Conservation (phyloP, 1,284 basidiomycete species). For the Ustilago tritici region DNA sequence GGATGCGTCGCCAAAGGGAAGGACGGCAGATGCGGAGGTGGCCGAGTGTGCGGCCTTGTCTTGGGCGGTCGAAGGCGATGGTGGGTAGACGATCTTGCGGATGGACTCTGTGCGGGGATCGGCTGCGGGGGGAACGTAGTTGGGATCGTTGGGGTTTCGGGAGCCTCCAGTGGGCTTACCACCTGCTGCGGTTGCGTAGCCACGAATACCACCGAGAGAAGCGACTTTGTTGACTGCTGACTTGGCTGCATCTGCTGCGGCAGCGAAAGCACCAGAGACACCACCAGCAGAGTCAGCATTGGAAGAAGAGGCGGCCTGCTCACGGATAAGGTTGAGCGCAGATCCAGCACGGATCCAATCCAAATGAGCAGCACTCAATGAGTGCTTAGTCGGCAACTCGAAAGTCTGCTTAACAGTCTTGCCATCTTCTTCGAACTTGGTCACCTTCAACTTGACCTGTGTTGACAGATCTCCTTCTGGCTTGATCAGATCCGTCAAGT, state of each 20-base stretch:
- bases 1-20: conserved; percentile 45
- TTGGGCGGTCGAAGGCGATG: conserved; percentile 32
- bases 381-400: conserved; percentile 66
- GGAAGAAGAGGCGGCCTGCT: conserved; percentile 46
- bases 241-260: conserved; percentile 31
- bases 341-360: conserved; percentile 68
- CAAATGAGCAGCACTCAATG: conserved; percentile 61
- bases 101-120: conserved; percentile 61
- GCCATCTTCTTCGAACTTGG: conserved; percentile 63
- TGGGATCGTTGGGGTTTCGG: conserved; percentile 63
- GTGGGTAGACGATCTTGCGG: conserved; percentile 63
- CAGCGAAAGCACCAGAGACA: conserved; percentile 35
- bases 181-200: conserved; percentile 56
- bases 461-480: conserved; percentile 58
- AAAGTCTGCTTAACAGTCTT: conserved; percentile 59
- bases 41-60: conserved; percentile 31
- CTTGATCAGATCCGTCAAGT: conserved; percentile 61
- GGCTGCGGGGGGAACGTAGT: conserved; percentile 58
- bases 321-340: conserved; percentile 66
- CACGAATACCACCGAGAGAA: conserved; percentile 44
- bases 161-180: conserved; percentile 26
- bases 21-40: conserved; percentile 39
- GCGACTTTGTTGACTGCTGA: conserved; percentile 32
- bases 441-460: conserved; percentile 65
- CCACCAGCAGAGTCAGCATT: conserved; percentile 14